These are phyloP conservation scores for Perilla frutescens DNA, from an alignment of 257 asterid genomes.

Conservation along the genomic window DNA sequence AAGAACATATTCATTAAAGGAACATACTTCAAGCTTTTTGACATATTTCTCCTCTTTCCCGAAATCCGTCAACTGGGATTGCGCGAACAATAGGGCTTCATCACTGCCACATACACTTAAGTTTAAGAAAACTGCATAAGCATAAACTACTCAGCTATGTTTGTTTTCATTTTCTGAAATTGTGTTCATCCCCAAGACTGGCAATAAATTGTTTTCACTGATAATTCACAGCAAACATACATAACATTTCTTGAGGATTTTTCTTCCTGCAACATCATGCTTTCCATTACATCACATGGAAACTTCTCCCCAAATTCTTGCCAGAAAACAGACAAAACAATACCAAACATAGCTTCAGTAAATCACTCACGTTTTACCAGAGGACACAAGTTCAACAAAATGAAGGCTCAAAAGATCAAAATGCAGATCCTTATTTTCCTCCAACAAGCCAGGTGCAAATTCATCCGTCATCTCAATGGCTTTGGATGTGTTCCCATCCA, in stretches of 20 bases:
- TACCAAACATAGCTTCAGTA: background rate
- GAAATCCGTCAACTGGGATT: conserved; percentile 71
- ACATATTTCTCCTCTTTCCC: conserved; percentile 80
- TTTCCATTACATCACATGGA: background rate
- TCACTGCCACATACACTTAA: conserved; percentile 61
- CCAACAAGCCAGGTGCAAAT: conserved; percentile 73
- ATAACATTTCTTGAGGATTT: background rate
- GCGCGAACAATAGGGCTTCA: conserved; percentile 92
- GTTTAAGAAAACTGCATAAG: conserved; percentile 18
- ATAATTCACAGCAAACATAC: background rate
- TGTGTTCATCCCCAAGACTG: background rate
- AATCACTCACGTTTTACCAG: conserved; percentile 69
- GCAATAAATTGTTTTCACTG: background rate
- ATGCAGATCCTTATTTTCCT: conserved; percentile 75
- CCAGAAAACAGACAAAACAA: background rate
- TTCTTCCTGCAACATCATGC: background rate
- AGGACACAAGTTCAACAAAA: conserved; percentile 76
- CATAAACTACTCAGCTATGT: background rate
- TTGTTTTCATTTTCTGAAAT: background rate
- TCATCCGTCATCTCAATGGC: conserved; percentile 87
- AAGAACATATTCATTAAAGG: conserved; percentile 14
- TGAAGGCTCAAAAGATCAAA: conserved; percentile 91
- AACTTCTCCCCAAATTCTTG: background rate
- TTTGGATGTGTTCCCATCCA: conserved; percentile 69
- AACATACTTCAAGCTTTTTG: conserved; percentile 75